Evolutionary conservation across 257 asterid genomes (phyloP).

Genomic region (Datura wrightii): DNA sequence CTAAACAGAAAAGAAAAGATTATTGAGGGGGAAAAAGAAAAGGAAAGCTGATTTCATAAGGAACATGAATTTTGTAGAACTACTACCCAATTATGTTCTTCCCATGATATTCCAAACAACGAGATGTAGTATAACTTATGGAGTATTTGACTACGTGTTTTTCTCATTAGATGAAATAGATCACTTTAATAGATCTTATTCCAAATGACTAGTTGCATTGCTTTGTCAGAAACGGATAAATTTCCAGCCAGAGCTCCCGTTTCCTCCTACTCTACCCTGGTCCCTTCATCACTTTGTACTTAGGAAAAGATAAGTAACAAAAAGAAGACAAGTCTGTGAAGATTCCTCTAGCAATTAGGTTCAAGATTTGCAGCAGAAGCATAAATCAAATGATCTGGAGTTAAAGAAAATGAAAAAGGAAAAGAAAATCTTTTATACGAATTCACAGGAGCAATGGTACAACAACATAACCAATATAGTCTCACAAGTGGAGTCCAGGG

Average conservation of each 20-base stretch:
- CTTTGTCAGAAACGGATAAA: neutral
- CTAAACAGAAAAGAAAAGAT: neutral
- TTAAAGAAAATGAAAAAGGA: neutral
- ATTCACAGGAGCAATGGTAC: neutral
- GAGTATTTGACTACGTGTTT: neutral
- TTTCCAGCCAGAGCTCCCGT: neutral
- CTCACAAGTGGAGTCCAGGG: too few relatives aligned
- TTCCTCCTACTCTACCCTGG: neutral
- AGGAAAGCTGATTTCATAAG: neutral
- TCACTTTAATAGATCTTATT: neutral
- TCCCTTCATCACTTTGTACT: neutral
- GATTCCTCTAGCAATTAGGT: neutral
- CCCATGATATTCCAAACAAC: neutral
- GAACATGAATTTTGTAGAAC: neutral
- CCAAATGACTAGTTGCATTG: neutral
- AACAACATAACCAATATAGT: too few relatives aligned
- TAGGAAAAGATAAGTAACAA: neutral
- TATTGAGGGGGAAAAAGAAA: neutral
- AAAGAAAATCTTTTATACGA: neutral
- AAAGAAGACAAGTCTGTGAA: neutral
- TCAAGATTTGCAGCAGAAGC: slow-evolving; percentile 5
- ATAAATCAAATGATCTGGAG: neutral
- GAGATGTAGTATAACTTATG: neutral
- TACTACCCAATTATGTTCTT: neutral
- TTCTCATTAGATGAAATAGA: neutral